Evolutionary conservation across 192 early-diverging fungal species (phyloP), one percentile per base, ranked within the genome.

Genomic region (Linnemannia schmuckeri): DNA sequence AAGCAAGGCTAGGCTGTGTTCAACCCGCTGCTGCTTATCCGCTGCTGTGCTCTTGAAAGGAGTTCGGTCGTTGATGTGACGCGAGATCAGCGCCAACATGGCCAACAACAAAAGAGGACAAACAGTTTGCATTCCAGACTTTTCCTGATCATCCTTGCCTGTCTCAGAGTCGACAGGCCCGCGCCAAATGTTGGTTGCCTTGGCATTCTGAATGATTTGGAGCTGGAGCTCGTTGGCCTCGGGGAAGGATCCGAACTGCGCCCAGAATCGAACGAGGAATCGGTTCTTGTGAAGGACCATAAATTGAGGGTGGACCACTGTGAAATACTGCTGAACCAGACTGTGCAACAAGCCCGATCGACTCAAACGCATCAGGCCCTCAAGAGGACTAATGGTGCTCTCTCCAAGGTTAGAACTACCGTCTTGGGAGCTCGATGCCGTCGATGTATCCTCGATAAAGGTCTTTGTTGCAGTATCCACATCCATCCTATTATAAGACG

Each of bases 261-360:
- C 52, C 83, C 83, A 85, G 35, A 85, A 85, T 15, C 73, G 77
- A 42, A 85, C 83, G 5, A 85, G 83, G n/a, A 85, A 85, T 49
- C 76, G 78, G 35, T 85, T 85, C 69, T 85, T 85, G 57, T 85
- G 72, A 6, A 85, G 68, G 20, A 85, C 72, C 83, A 80, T 80
- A 54, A 85, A 85, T 70, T 85, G 83, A 2, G 83, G 83, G 35
- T 85, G 83, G 63, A 85, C 73, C 52, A 85, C 38, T 0, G 74
- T 85, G 35, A 85, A 85, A 27, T 85, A 85, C 42, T 85, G 83
- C 46, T 86, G 83, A 3, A 86, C 35, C 35, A 86, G 70, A 54
- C 78, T 77, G 49, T 86, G 83, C 17, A 86, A 47, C 33, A 86
- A 37, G 4, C 83, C 83, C 15, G 83, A 86, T 4, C 79, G 74